Percentiles rank a stretch among this genome's conserved stretches.
These are phyloP conservation scores for Paramecium octaurelia DNA, from an alignment of 73 alveolate species.

Conservation along the genomic window DNA sequence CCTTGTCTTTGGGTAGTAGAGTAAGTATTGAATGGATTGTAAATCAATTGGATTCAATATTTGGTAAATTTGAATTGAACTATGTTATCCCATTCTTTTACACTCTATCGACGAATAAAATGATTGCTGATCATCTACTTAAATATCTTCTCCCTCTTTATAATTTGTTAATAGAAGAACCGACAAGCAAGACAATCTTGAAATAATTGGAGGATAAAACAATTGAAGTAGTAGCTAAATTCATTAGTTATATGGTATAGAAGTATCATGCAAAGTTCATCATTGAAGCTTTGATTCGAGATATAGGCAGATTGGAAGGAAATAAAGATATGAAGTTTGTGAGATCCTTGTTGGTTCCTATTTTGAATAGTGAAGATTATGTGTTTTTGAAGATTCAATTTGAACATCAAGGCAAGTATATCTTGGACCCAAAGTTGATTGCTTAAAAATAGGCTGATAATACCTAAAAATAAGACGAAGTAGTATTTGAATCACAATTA, in stretches of 20 bases:
- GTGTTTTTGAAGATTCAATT: background rate
- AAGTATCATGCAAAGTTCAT: background rate
- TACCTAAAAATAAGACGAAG: background rate
- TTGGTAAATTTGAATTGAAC: background rate
- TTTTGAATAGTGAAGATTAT: conserved; percentile 13
- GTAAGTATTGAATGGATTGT: background rate
- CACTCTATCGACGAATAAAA: background rate
- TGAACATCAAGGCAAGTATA: background rate
- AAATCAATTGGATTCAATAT: background rate
- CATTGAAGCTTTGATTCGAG: background rate
- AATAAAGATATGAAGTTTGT: conserved; percentile 12
- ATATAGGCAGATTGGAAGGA: background rate
- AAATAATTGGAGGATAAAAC: conserved; percentile 21
- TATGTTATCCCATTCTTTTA: background rate
- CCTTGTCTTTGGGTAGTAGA: background rate
- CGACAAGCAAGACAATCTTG: background rate
- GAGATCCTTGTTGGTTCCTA: background rate
- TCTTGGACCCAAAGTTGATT: background rate
- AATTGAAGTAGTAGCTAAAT: background rate
- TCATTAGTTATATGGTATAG: background rate
- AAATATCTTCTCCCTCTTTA: background rate
- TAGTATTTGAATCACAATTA: background rate
- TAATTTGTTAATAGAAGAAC: background rate
- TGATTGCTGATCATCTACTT: background rate
- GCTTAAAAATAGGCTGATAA: background rate